These are phyloP conservation scores for Tolypocladium pustulatum DNA, from an alignment of 2,329 filamentous ascomycete genomes.

Conservation along the genomic window DNA sequence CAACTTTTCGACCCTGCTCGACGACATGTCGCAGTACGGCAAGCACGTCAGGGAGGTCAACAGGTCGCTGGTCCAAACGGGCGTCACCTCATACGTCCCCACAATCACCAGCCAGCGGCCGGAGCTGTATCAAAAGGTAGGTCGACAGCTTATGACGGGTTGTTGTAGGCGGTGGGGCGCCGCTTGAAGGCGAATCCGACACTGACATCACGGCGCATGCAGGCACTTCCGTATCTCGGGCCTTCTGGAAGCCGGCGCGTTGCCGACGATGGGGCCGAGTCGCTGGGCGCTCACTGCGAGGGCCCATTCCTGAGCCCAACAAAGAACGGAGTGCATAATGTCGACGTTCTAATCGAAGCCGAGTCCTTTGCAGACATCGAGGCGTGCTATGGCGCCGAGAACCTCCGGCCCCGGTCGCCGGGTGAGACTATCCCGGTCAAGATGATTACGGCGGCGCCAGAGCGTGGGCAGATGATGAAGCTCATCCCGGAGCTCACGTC, in stretches of 20 bases:
- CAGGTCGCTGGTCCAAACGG: constrained; percentile 60
- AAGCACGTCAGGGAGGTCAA: constrained; percentile 66
- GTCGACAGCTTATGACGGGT: background rate
- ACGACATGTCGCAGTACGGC: constrained; percentile 57
- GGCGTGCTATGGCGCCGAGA: constrained; percentile 60
- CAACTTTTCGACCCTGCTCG: constrained; percentile 75
- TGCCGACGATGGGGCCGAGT: constrained; percentile 66
- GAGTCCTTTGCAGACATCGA: constrained; percentile 55
- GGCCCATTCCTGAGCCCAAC: constrained; percentile 76
- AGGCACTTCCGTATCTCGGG: constrained; percentile 65
- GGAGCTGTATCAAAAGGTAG: constrained; percentile 68
- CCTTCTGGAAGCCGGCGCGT: constrained; percentile 53
- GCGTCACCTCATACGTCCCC: constrained; percentile 80
- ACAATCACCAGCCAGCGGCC: constrained; percentile 72
- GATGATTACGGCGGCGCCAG: constrained; percentile 80
- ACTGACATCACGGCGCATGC: background rate
- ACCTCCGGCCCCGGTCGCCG: constrained; percentile 38
- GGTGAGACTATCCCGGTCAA: constrained; percentile 44
- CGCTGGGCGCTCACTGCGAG: constrained; percentile 82
- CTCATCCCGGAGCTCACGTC: constrained; percentile 57
- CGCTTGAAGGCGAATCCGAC: background rate
- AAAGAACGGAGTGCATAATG: constrained; percentile 81
- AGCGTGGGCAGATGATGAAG: constrained; percentile 58
- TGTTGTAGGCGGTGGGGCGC: background rate
- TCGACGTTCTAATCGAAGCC: constrained; percentile 57